Conservation (phyloP, 75 land plant species). For the Sequoia sempervirens region DNA sequence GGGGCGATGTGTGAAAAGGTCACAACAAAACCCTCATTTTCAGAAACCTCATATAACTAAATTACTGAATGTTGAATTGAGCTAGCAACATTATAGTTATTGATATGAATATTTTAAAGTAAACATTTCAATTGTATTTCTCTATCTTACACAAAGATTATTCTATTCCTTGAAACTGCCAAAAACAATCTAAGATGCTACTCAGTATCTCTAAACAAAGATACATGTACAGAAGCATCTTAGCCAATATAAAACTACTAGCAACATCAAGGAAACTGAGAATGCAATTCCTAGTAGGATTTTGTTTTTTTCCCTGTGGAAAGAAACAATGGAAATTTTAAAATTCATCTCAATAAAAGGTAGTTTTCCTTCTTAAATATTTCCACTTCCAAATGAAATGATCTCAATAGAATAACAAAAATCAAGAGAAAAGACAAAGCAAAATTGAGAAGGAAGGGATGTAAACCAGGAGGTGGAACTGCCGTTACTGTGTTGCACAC, state of each 20-base stretch:
- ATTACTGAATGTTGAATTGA: neutral
- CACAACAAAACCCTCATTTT: neutral
- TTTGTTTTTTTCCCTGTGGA: neutral
- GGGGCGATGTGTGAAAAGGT: too few species aligned
- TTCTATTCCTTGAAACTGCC: neutral
- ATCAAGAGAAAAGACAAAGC: neutral
- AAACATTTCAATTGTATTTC: neutral
- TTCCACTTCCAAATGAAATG: neutral
- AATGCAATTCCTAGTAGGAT: neutral
- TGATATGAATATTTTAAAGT: neutral
- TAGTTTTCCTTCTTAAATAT: neutral
- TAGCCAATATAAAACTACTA: constrained; percentile 1
- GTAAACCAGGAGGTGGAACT: constrained; percentile 83
- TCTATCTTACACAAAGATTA: neutral
- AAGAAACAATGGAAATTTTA: neutral
- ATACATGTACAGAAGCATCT: neutral
- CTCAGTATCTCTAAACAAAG: neutral
- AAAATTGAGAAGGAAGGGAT: neutral
- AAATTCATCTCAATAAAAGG: neutral
- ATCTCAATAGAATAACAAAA: neutral
- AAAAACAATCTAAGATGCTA: neutral
- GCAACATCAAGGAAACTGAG: neutral
- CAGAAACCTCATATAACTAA: neutral
- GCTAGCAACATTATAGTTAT: neutral
- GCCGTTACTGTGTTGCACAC: constrained; percentile 92